Conservation (phyloP, 2,329 filamentous ascomycete species). For the Xylariaceae sp. region DNA sequence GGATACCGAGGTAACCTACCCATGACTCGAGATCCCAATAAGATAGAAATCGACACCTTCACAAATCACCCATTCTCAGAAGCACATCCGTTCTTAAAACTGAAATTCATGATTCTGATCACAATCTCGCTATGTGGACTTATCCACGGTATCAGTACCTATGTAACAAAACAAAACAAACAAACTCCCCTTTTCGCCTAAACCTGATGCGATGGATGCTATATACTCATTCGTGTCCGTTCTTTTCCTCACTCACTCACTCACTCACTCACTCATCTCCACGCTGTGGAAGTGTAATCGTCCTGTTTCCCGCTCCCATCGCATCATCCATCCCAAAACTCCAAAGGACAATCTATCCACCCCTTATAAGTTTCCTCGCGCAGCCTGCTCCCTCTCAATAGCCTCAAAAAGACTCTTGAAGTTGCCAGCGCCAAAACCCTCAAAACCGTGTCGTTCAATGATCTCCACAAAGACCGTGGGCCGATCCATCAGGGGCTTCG, state of each 20-base stretch:
- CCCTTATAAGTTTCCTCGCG: constrained; percentile 70
- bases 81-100: no score
- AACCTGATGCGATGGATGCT: no score
- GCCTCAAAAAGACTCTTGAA: constrained; percentile 95
- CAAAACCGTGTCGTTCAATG: constrained; percentile 85
- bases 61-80: no score
- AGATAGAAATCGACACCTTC: no score
- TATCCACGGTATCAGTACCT: no score
- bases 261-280: background rate
- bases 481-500: constrained; percentile 86
- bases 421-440: constrained; percentile 90
- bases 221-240: no score
- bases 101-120: no score
- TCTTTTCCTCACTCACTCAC: background rate
- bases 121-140: no score
- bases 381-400: constrained; percentile 86
- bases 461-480: constrained; percentile 96
- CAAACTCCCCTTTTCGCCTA: no score
- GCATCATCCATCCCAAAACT: background rate
- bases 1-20: no score
- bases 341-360: background rate
- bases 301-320: background rate
- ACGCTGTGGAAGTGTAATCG: background rate
- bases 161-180: no score
- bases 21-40: no score